Percentiles rank a stretch among this genome's conserved stretches.
Conservation (phyloP, 2,329 filamentous ascomycete genomes). For the Nemania sp. region DNA sequence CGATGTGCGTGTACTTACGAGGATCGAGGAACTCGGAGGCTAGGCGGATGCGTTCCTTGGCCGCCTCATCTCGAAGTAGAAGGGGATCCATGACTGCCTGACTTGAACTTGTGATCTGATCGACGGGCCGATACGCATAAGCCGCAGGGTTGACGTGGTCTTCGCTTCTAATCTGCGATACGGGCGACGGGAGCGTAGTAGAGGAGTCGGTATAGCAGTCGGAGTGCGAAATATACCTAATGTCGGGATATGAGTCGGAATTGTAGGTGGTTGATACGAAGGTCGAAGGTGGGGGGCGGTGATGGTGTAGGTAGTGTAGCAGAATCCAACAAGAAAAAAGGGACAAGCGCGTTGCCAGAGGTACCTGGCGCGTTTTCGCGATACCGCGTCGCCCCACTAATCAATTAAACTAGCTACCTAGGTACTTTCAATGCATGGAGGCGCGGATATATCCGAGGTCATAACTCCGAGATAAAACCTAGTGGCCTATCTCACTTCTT, state of each 20-base stretch:
- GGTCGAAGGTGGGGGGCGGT: background rate
- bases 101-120: background rate
- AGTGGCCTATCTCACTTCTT: too few relatives aligned
- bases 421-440: too few relatives aligned
- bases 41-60: slow-evolving; percentile 79
- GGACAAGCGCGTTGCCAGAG: slow-evolving; percentile 14
- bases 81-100: slow-evolving; percentile 68
- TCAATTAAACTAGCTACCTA: slow-evolving; percentile 28
- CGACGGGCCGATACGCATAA: too few relatives aligned
- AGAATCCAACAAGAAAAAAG: slow-evolving; percentile 9
- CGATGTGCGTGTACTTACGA: slow-evolving; percentile 61
- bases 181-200: background rate
- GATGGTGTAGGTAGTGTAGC: background rate
- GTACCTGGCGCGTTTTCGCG: slow-evolving; percentile 25
- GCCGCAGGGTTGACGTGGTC: too few relatives aligned
- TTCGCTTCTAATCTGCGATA: background rate
- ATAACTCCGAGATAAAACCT: background rate
- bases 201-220: background rate
- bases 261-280: too few relatives aligned
- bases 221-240: too few relatives aligned
- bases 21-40: slow-evolving; percentile 95
- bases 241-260: background rate
- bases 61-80: slow-evolving; percentile 82
- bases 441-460: slow-evolving; percentile 21
- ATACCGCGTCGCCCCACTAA: slow-evolving; percentile 18